phyloP scores from a whole-genome alignment of 2,329 filamentous ascomycete genomes.

The Metarhizium brunneum region DNA sequence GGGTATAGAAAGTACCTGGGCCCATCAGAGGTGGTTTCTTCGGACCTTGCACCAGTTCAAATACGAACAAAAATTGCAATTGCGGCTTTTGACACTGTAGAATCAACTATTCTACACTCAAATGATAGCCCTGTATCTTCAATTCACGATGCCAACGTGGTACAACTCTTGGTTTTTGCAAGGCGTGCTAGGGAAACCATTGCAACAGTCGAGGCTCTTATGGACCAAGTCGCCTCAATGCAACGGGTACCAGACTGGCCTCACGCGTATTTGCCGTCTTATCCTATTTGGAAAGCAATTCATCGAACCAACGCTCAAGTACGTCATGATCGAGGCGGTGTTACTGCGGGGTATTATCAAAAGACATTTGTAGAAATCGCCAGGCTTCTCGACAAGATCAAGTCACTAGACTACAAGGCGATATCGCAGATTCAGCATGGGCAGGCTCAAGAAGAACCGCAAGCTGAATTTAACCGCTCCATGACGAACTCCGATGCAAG shows the following conservation, averaged over 20 bases:
- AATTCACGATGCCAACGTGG: slow-evolving; percentile 37
- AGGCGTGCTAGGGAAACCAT: slow-evolving; percentile 45
- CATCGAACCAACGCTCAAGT: slow-evolving; percentile 47
- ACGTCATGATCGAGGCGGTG: slow-evolving; percentile 47
- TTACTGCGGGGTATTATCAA: slow-evolving; percentile 43
- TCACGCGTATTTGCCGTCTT: slow-evolving; percentile 39
- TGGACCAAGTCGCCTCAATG: slow-evolving; percentile 38
- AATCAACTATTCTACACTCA: slow-evolving; percentile 36
- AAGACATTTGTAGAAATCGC: slow-evolving; percentile 35
- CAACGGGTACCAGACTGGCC: slow-evolving; percentile 29
- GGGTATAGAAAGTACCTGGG: slow-evolving; percentile 39
- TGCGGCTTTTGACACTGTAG: slow-evolving; percentile 35
- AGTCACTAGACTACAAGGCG: slow-evolving; percentile 23
- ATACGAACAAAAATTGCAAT: slow-evolving; percentile 32
- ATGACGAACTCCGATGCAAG: neutral
- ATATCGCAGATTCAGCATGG: neutral
- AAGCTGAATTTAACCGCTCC: neutral
- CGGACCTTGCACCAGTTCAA: slow-evolving; percentile 30
- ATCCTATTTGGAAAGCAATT: slow-evolving; percentile 42
- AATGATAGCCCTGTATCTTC: slow-evolving; percentile 35
- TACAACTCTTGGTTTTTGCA: slow-evolving; percentile 45
- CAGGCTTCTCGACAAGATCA: slow-evolving; percentile 32
- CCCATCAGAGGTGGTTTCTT: slow-evolving; percentile 30
- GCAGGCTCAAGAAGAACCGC: neutral
- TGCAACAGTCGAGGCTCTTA: slow-evolving; percentile 34